These are phyloP conservation scores for Cryptococcus amylolentus DNA, from an alignment of 1,284 basidiomycete species.

Conservation along the genomic window DNA sequence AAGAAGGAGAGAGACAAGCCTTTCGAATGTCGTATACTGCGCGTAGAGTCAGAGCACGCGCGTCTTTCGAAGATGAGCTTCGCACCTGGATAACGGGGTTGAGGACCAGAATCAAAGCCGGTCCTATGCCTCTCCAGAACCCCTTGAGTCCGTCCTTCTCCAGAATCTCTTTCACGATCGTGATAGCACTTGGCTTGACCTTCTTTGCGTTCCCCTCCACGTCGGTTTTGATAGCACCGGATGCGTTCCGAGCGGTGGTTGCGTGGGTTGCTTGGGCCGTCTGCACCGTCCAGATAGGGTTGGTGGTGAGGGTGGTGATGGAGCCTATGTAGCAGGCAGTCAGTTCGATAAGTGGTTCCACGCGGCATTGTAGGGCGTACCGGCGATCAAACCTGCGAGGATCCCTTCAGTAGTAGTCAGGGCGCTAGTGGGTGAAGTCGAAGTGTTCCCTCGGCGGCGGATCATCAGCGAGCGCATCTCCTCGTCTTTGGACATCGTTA, in stretches of 20 bases:
- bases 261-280: constrained; percentile 77
- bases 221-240: neutral
- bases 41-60: neutral
- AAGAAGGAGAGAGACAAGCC: constrained; percentile 55
- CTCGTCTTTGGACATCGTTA: constrained; percentile 48
- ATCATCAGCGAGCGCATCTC: constrained; percentile 52
- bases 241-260: constrained; percentile 11
- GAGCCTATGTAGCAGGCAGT: constrained; percentile 59
- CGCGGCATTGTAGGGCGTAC: constrained; percentile 44
- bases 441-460: constrained; percentile 52
- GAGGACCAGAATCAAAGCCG: constrained; percentile 86
- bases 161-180: constrained; percentile 70
- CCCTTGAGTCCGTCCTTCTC: constrained; percentile 72
- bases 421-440: constrained; percentile 54
- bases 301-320: constrained; percentile 83
- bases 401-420: constrained; percentile 85
- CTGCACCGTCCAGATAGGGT: constrained; percentile 95
- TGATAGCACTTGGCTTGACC: constrained; percentile 61
- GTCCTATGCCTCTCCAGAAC: constrained; percentile 94
- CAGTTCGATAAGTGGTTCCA: constrained; percentile 58
- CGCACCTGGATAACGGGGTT: constrained; percentile 79
- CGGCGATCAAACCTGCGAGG: constrained; percentile 81
- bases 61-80: constrained; percentile 5
- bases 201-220: constrained; percentile 18
- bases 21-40: constrained; percentile 75